A percentile compares a stretch with the other conserved stretches of the same genome.
phyloP scores from a whole-genome alignment of 345 rosid genomes.

The Brassica juncea region DNA sequence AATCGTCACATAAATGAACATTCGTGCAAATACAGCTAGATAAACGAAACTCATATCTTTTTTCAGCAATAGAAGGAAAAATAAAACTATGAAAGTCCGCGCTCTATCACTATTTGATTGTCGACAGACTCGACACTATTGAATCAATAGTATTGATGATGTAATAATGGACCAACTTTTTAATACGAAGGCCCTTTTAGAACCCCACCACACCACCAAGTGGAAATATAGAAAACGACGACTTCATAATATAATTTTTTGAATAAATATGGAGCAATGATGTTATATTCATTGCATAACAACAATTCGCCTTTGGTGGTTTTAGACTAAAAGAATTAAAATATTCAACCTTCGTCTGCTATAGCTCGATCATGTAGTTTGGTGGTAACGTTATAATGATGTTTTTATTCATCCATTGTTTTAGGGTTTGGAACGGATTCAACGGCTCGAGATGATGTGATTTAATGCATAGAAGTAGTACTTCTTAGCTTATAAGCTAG shows the following conservation, averaged over 20 bases:
- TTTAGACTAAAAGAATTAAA: not conserved
- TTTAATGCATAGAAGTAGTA: not conserved
- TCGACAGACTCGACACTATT: constrained; percentile 24
- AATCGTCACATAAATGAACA: not conserved
- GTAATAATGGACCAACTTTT: constrained; percentile 29
- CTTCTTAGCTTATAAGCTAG: not conserved
- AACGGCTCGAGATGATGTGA: not conserved
- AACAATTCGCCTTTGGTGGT: constrained; percentile 2
- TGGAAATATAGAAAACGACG: constrained; percentile 31
- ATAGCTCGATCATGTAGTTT: not conserved
- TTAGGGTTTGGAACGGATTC: not conserved
- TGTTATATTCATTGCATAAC: not conserved
- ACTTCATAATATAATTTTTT: not conserved
- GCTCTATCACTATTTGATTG: constrained; percentile 19
- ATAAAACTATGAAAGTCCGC: constrained; percentile 21
- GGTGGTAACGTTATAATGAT: not conserved
- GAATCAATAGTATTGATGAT: constrained; percentile 5
- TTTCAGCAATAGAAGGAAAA: not conserved
- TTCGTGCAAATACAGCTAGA: not conserved
- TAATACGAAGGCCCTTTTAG: not conserved
- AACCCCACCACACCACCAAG: constrained; percentile 30
- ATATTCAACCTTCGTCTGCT: not conserved
- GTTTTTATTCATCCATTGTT: not conserved
- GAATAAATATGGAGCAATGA: constrained; percentile 30
- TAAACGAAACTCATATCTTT: not conserved